Evolutionary conservation across 2,329 filamentous ascomycete genomes (phyloP), one percentile per base, ranked within the genome.

Genomic region (Phaeoacremonium minimum): DNA sequence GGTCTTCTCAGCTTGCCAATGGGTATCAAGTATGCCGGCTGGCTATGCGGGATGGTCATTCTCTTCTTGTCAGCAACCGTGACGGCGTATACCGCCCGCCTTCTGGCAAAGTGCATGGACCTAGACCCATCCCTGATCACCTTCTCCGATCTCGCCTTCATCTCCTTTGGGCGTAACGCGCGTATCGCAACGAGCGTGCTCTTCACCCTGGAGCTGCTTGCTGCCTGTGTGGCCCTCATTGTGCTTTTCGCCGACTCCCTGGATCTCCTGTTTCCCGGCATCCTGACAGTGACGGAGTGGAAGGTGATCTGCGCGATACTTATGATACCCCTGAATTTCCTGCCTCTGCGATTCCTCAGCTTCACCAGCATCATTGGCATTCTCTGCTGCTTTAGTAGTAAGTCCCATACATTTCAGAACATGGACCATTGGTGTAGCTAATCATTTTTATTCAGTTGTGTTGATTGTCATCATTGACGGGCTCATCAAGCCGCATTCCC

Each of bases 281-380:
- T 85, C 44, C 52, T 75, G 31, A 79, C 75, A 32, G 65, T 85
- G 5, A 72, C 77, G 0, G 67, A 78, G 42, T 97, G 91, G 90
- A 97, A 97, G 63, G 68, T 91, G 19, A 60, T 95, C 18, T 94
- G 89, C 57, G 83, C 87, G 13, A 42, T 87, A 14, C 67, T 95
- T 37, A 68, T 97, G 46, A 68, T 94, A 40, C 86, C 89, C 11
- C 69, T 97, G 35, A 88, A 85, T 53, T 94, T 95, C 56, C 65
- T 94, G 20, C 91, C 93, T 1, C 65, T 97, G 42, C 79, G 87
- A 20, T 68, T 90, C 37, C 66, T 98, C 42, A 95, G 88, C 49
- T 88, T 95, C 52, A 95, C 88, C 17, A 95, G 88, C 56, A 81
- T 97, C 39, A 67, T 97, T 43, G 91, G 91, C n/a, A 95, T 98